Percentiles rank a stretch among this genome's conserved stretches.
These are phyloP conservation scores for Raphanus hybrid DNA, from an alignment of 441 rosid genomes.

Conservation along the genomic window DNA sequence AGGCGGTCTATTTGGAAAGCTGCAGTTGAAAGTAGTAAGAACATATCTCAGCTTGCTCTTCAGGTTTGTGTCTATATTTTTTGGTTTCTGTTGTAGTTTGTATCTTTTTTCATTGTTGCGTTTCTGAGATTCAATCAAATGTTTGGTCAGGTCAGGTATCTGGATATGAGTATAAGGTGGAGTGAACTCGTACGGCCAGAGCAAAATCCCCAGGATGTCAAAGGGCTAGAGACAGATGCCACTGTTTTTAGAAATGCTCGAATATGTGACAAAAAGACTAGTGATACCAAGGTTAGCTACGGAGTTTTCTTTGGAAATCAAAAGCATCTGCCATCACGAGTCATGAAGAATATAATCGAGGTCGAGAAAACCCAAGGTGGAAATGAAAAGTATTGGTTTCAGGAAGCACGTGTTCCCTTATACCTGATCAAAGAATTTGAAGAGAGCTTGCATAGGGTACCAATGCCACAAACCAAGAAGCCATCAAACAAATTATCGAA, in stretches of 20 bases:
- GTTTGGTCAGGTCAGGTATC: constrained; percentile 72
- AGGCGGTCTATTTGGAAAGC: constrained; percentile 82
- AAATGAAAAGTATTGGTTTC: constrained; percentile 77
- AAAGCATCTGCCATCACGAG: constrained; percentile 93
- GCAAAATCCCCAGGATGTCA: constrained; percentile 72
- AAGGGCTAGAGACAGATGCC: constrained; percentile 78
- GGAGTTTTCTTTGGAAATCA: constrained; percentile 78
- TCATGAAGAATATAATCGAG: constrained; percentile 74
- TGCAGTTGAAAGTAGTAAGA: constrained; percentile 79
- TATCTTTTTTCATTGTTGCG: constrained; percentile 1
- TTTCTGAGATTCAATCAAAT: constrained; percentile 36
- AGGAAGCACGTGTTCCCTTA: constrained; percentile 68
- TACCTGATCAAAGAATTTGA: constrained; percentile 87
- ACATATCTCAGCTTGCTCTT: constrained; percentile 79
- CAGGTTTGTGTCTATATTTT: constrained; percentile 60
- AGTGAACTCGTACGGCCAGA: constrained; percentile 83
- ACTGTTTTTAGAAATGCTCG: constrained; percentile 78
- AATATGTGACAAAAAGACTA: constrained; percentile 68
- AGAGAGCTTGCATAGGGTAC: constrained; percentile 50
- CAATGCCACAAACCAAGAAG: constrained; percentile 46
- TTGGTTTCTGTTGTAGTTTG: constrained; percentile 21
- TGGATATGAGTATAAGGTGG: constrained; percentile 87
- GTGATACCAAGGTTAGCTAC: constrained; percentile 60
- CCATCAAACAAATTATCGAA: constrained; percentile 50
- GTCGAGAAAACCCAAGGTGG: constrained; percentile 59